phyloP scores from a whole-genome alignment of 2,329 filamentous ascomycete species.

The Chaetomium sp. region DNA sequence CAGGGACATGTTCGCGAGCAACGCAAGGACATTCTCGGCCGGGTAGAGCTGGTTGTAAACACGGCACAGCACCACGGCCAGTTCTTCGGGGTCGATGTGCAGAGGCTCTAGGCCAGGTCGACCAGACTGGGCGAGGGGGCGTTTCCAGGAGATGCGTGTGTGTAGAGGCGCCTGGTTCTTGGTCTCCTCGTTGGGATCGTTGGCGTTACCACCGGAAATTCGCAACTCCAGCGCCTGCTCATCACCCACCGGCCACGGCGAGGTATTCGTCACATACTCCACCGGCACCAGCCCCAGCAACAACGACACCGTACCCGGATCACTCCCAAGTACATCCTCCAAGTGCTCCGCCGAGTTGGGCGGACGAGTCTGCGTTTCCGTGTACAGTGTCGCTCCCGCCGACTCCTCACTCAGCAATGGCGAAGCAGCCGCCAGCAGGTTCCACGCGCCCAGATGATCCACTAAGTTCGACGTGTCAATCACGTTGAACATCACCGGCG shows the following conservation, averaged over 20 bases:
- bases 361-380: slow-evolving; percentile 28
- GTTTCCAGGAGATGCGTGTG: background rate
- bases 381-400: slow-evolving; percentile 41
- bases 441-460: slow-evolving; percentile 39
- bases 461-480: slow-evolving; percentile 47
- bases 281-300: slow-evolving; percentile 8
- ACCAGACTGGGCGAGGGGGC: background rate
- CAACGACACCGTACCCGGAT: slow-evolving; percentile 1
- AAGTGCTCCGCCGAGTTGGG: background rate
- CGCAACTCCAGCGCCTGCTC: background rate
- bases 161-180: background rate
- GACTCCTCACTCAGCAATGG: slow-evolving; percentile 38
- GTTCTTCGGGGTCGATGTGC: background rate
- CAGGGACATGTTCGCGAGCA: background rate
- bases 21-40: background rate
- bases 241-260: background rate
- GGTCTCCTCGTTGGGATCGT: background rate
- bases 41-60: background rate
- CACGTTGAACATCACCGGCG: slow-evolving; percentile 42
- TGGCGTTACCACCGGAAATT: too few relatives aligned
- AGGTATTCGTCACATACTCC: slow-evolving; percentile 12
- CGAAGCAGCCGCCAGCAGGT: slow-evolving; percentile 37
- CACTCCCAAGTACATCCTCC: background rate
- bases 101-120: background rate
- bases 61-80: background rate